Evolutionary conservation across 495 filamentous ascomycete genomes (phyloP).

Genomic region (Xylaria nigripes): DNA sequence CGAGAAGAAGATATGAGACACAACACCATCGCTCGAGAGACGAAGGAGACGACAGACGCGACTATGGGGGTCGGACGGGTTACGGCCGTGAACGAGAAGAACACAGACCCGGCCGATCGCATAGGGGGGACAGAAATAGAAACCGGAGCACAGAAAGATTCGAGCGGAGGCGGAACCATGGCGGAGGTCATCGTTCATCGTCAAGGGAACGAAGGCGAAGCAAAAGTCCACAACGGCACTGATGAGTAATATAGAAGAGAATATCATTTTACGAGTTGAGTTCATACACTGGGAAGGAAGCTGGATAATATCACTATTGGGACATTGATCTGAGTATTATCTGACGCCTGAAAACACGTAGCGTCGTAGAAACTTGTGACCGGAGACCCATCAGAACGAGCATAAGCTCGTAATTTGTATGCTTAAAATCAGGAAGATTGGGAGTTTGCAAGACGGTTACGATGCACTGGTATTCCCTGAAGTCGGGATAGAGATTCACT

Average conservation of each 20-base stretch:
- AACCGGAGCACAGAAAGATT: conserved; percentile 16
- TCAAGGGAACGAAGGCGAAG: conserved; percentile 18
- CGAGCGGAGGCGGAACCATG: conserved; percentile 14
- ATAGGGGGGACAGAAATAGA: conserved; percentile 13
- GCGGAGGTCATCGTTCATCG: conserved; percentile 13
- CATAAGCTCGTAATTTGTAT: too few relatives aligned
- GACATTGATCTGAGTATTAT: too few relatives aligned
- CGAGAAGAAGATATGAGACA: conserved; percentile 14
- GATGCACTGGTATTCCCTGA: too few relatives aligned
- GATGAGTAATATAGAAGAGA: conserved; percentile 6
- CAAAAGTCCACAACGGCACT: conserved; percentile 14
- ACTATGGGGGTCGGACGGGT: conserved; percentile 11
- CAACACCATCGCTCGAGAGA: conserved; percentile 12
- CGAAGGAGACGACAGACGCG: conserved; percentile 15
- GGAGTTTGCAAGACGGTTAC: too few relatives aligned
- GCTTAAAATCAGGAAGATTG: too few relatives aligned
- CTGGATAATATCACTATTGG: too few relatives aligned
- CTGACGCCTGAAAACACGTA: too few relatives aligned
- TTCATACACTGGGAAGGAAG: too few relatives aligned
- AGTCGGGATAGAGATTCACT: too few relatives aligned
- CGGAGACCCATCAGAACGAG: too few relatives aligned
- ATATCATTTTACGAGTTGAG: not conserved
- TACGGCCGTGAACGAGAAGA: conserved; percentile 12
- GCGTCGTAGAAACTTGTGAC: too few relatives aligned
- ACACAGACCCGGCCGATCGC: conserved; percentile 4